phyloP scores from a whole-genome alignment of 352 stramenopile species.

The Pythium graminicola region DNA sequence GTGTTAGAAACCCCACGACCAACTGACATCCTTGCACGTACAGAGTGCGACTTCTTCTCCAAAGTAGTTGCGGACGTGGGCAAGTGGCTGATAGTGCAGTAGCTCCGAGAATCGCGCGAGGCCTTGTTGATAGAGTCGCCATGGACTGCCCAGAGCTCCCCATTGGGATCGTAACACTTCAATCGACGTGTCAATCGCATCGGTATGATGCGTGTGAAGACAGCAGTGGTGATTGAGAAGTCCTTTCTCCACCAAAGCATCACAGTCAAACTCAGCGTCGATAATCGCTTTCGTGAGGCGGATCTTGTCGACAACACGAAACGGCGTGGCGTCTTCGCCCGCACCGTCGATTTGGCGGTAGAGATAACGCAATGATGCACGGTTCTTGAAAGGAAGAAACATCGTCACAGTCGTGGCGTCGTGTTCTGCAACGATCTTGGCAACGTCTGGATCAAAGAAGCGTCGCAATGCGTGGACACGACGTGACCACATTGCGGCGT shows the following conservation, averaged over 20 bases:
- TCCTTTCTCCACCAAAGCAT: slow-evolving; percentile 42
- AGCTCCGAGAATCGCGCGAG: slow-evolving; percentile 18
- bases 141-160: slow-evolving; percentile 31
- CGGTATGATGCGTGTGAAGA: slow-evolving; percentile 43
- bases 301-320: slow-evolving; percentile 73
- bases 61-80: slow-evolving; percentile 73
- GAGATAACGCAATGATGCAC: slow-evolving; percentile 52
- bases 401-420: slow-evolving; percentile 1
- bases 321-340: slow-evolving; percentile 34
- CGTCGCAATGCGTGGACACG: slow-evolving; percentile 48
- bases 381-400: slow-evolving; percentile 45
- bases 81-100: slow-evolving; percentile 35
- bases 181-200: slow-evolving; percentile 65
- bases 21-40: slow-evolving; percentile 26
- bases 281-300: slow-evolving; percentile 64
- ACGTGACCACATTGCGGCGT: slow-evolving; percentile 56
- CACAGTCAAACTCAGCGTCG: slow-evolving; percentile 66
- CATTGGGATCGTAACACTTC: slow-evolving; percentile 49
- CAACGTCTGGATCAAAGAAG: slow-evolving; percentile 27
- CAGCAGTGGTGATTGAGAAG: slow-evolving; percentile 55
- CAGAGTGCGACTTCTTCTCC: slow-evolving; percentile 72
- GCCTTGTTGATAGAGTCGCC: slow-evolving; percentile 20
- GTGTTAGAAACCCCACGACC: neutral
- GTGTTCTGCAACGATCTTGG: slow-evolving; percentile 15
- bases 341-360: slow-evolving; percentile 59